Base-by-base conservation (phyloP, 768 basidiomycete species). In the Favolaschia claudopus region DNA sequence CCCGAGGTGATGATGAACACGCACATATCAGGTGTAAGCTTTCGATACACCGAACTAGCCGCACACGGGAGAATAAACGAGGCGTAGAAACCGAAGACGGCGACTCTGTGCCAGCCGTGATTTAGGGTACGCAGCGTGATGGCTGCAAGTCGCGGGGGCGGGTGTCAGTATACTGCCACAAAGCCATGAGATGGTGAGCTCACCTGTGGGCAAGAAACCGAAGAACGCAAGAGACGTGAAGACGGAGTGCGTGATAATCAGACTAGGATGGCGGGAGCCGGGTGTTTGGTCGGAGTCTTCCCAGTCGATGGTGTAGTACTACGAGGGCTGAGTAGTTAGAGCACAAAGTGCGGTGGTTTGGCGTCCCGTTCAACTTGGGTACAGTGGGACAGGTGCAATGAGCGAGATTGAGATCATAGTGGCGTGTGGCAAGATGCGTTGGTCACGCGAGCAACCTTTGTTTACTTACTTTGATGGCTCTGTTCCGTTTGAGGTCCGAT, bases 151-250 rank as follows among this genome's bases (percentile, higher is more conserved):
- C 25, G 40, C 27, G n/a, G 45, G 67, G n/a, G n/a, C n/a, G n/a
- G n/a, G n/a, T n/a, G n/a, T n/a, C n/a, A n/a, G n/a, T n/a, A n/a
- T n/a, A n/a, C n/a, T n/a, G n/a, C n/a, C n/a, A n/a, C n/a, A n/a
- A n/a, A n/a, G n/a, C n/a, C n/a, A n/a, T n/a, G 55, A 44, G 43
- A 31, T 49, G 25, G 29, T 33, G 32, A n/a, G 71, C 86, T 67
- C 70, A 95, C 95, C 87, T 38, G 87, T 80, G 19, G 95, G 96
- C 20, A 97, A 81, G 13, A 87, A 85, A 13, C 86, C 82, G 67
- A 97, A 95, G 75, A 93, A 96, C 15, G 93, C 94, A 2, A 89
- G 70, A 54, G 74, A 78, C 89, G 95, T 91, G 65, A 85, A 83
- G 5, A 88, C 52, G n/a, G 80, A 85, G 72, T 97, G 96, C 4